Evolutionary conservation across 179 eudicot genomes (phyloP).

Genomic region (Camellia oleifera): DNA sequence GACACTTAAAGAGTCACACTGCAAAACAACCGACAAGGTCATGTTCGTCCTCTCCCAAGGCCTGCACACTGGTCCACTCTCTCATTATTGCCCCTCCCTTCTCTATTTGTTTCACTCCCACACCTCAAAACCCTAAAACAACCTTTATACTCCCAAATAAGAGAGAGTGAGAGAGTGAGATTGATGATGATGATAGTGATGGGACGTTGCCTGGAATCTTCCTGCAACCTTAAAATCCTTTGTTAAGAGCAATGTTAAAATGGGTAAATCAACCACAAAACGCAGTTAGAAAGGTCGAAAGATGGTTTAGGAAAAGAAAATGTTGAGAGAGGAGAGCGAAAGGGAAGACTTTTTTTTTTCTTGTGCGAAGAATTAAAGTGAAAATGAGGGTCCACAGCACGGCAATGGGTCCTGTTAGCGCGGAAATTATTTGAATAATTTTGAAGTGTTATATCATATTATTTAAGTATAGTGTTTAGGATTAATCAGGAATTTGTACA

Average conservation of each 20-base stretch:
- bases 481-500: no score
- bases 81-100: conserved; percentile 33
- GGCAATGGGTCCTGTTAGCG: conserved; percentile 17
- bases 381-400: conserved; percentile 17
- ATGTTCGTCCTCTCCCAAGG: conserved; percentile 47
- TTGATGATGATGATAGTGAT: background rate
- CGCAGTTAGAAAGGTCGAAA: conserved; percentile 8
- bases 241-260: background rate
- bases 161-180: background rate
- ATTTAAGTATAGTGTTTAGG: no score
- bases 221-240: conserved; percentile 7
- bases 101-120: background rate
- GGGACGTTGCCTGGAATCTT: conserved; percentile 15
- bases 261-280: background rate
- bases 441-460: no score
- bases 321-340: background rate
- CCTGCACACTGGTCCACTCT: conserved; percentile 63
- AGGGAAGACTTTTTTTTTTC: background rate
- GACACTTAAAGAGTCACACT: conserved; percentile 1
- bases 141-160: background rate
- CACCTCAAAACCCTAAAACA: conserved; percentile 5
- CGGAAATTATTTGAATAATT: no score
- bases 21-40: conserved; percentile 59
- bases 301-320: background rate
- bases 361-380: no score